Conservation (phyloP, 176 grass and related monocot genomes). For the Olyra latifolia region DNA sequence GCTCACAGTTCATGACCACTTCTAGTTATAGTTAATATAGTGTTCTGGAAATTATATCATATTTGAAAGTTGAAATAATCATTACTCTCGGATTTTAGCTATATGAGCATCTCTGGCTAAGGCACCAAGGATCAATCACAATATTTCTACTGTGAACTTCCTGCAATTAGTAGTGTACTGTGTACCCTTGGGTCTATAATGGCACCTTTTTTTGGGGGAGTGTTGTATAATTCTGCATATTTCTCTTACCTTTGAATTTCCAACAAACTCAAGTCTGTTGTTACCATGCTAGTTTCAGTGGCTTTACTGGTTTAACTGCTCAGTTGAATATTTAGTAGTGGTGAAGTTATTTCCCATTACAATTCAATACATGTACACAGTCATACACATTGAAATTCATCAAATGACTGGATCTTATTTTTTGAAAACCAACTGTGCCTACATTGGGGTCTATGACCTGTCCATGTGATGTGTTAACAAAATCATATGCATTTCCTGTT, state of each 20-base stretch:
- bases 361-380: not conserved
- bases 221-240: not conserved
- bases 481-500: not conserved
- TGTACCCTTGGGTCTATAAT: not conserved
- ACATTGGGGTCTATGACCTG: not conserved
- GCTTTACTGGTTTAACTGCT: not conserved
- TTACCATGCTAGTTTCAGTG: not conserved
- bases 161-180: not conserved
- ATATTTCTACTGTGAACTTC: not conserved
- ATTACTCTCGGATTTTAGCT: not conserved
- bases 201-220: not conserved
- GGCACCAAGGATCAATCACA: not conserved
- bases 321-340: not conserved
- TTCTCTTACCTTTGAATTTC: not conserved
- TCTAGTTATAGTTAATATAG: not conserved
- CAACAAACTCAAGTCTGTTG: not conserved
- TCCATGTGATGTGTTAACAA: not conserved
- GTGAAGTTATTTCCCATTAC: not conserved
- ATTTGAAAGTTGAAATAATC: slow-evolving; percentile 15
- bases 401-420: not conserved
- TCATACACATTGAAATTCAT: not conserved
- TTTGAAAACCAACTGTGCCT: not conserved
- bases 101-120: slow-evolving; percentile 6
- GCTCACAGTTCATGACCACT: not conserved
- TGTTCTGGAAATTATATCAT: slow-evolving; percentile 10